Evolutionary conservation across 2,329 filamentous ascomycete genomes (phyloP).

Genomic region (Arthrobotrys conoides): DNA sequence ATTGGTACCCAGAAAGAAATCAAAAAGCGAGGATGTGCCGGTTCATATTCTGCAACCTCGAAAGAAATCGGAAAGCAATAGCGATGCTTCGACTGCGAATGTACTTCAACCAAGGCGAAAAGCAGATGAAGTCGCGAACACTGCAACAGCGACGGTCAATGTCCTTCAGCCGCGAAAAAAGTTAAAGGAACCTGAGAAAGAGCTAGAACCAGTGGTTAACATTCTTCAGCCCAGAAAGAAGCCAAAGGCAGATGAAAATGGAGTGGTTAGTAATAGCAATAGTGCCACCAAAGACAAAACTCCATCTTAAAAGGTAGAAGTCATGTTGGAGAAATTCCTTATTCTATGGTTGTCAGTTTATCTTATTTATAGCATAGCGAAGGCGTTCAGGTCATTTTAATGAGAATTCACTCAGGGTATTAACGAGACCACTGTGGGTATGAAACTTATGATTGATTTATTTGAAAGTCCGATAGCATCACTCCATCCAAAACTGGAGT

Average conservation of each 20-base stretch:
- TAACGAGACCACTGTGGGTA: too few species aligned
- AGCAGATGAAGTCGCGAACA: background rate
- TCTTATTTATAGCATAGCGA: background rate
- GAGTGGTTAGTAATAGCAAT: background rate
- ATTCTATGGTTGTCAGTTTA: background rate
- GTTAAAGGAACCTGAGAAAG: conserved; percentile 20
- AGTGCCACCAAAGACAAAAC: background rate
- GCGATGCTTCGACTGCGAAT: background rate
- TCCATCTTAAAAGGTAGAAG: background rate
- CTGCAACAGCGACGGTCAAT: conserved; percentile 19
- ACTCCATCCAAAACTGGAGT: too few species aligned
- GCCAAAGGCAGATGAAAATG: conserved; percentile 1
- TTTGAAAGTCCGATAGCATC: too few species aligned
- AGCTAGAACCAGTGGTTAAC: conserved; percentile 28
- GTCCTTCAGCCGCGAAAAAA: conserved; percentile 45
- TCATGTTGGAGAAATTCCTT: too few species aligned
- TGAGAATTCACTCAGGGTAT: too few species aligned
- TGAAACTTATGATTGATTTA: too few species aligned
- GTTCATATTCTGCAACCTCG: conserved; percentile 24
- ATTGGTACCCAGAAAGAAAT: conserved; percentile 38
- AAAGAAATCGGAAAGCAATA: conserved; percentile 15
- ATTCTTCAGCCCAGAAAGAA: conserved; percentile 51
- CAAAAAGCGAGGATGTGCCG: conserved; percentile 25
- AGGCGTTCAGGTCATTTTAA: background rate
- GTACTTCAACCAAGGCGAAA: conserved; percentile 26